Evolutionary conservation across 2,329 filamentous ascomycete species (phyloP), one percentile per base, ranked within the genome.

Genomic region (Aspergillus thermomutatus): DNA sequence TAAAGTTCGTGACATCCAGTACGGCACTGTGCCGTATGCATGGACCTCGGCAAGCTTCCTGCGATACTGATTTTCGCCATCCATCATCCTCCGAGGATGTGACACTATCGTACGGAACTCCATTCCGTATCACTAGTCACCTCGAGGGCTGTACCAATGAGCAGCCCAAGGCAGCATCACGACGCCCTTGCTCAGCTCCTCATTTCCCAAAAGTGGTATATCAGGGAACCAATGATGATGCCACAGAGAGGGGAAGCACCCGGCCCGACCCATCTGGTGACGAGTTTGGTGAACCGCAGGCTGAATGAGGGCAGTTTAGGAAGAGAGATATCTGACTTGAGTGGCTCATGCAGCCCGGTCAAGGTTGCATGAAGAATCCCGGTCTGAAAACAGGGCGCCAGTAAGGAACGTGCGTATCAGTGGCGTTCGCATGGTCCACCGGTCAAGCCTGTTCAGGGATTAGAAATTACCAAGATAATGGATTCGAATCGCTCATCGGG

Each of bases 111-210:
- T 45, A 48, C 53, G 56, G 55, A 51, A 52, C 28, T 11, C 34
- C 41, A 37, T 50, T 52, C 57, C 55, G 50, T 52, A 41, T 50
- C 40, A 50, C 52, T 58, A 60, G 50, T 50, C 51, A 45, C 28
- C 45, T 40, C 26, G 27, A 51, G 53, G 37, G 25, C 37, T 52
- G 58, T 64, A 50, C 63, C 61, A 65, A 66, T 66, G 59, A 61
- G 48, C 52, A 55, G 26, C 21, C 48, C 34, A 47, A 43, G 26
- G 55, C 52, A 34, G 50, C 60, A 55, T 59, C 43, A 56, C 53
- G 50, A 14, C 53, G 51, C 34, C 50, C 49, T 53, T 34, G 27
- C 51, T 63, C 60, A 59, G 53, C 56, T 60, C 48, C 53, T 47
- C 59, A 28, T 55, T 56, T 11, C 51, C 61, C 56, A 49, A 53